phyloP scores from a whole-genome alignment of 768 basidiomycete species.

The Termitomyces sp. region DNA sequence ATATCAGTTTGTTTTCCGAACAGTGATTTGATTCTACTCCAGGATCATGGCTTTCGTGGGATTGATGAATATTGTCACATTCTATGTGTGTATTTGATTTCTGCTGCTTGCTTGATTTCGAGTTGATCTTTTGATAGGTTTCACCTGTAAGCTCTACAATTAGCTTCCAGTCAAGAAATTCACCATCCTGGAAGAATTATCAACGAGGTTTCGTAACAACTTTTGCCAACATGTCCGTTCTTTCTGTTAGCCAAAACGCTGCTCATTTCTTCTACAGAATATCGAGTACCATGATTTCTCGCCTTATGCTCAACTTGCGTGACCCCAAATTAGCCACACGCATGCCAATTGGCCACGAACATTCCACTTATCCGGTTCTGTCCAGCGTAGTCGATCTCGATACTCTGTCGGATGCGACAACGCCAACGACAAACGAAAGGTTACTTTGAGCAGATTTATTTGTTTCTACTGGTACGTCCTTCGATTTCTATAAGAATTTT shows the following conservation, averaged over 20 bases:
- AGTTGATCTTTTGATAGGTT: constrained; percentile 10
- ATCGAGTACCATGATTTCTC: constrained; percentile 29
- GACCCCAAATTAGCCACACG: constrained; percentile 20
- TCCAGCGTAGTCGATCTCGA: constrained; percentile 18
- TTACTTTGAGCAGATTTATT: not conserved
- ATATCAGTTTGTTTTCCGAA: not conserved
- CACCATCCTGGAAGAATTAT: constrained; percentile 8
- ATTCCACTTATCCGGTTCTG: constrained; percentile 16
- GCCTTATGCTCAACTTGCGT: constrained; percentile 31
- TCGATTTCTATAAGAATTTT: not conserved
- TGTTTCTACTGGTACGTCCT: not conserved
- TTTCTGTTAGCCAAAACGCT: not conserved
- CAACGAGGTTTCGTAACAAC: constrained; percentile 22
- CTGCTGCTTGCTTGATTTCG: not conserved
- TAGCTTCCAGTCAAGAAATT: not conserved
- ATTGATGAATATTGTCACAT: constrained; percentile 21
- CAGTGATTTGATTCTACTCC: not conserved
- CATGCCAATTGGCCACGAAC: constrained; percentile 1
- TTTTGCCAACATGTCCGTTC: constrained; percentile 21
- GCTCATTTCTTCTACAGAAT: constrained; percentile 16
- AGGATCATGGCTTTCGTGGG: constrained; percentile 22
- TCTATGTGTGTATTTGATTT: constrained; percentile 18
- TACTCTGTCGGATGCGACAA: constrained; percentile 4
- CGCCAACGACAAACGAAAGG: not conserved
- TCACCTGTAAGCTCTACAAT: constrained; percentile 12